A percentile compares a stretch with the other conserved stretches of the same genome.
Conservation (phyloP, 1,284 basidiomycete species). For the Wolfiporia cocos region DNA sequence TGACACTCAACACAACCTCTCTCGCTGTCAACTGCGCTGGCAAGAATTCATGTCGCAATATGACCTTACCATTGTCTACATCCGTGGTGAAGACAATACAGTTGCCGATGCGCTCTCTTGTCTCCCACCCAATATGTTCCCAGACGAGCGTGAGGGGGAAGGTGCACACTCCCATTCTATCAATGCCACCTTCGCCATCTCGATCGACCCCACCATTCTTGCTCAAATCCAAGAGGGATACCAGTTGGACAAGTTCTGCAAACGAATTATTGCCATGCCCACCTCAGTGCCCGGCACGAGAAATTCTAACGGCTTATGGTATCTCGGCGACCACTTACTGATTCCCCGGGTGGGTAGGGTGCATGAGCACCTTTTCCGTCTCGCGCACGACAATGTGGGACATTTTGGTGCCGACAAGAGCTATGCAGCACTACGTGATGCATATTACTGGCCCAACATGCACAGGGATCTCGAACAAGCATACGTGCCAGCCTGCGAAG, state of each 20-base stretch:
- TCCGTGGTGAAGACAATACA: conserved; percentile 29
- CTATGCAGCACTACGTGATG: conserved; percentile 20
- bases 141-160: not conserved
- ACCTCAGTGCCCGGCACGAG: conserved; percentile 11
- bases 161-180: conserved; percentile 11
- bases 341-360: conserved; percentile 16
- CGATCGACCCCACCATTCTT: conserved; percentile 16
- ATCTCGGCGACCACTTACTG: conserved; percentile 19
- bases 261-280: conserved; percentile 12
- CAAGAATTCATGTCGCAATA: conserved; percentile 31
- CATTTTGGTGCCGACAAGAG: conserved; percentile 34
- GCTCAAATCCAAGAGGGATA: conserved; percentile 25
- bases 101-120: conserved; percentile 31
- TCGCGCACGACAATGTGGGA: conserved; percentile 27
- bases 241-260: conserved; percentile 20
- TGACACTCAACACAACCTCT: conserved; percentile 28
- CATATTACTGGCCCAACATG: conserved; percentile 39
- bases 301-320: conserved; percentile 20
- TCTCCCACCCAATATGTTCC: conserved; percentile 13
- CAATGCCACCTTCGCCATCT: no score
- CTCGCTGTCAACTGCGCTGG: conserved; percentile 29
- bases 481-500: conserved; percentile 15
- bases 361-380: conserved; percentile 16
- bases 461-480: conserved; percentile 19
- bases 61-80: conserved; percentile 28